These are phyloP conservation scores for Talaromyces sp. DNA, from an alignment of 2,329 filamentous ascomycete genomes.

Conservation along the genomic window DNA sequence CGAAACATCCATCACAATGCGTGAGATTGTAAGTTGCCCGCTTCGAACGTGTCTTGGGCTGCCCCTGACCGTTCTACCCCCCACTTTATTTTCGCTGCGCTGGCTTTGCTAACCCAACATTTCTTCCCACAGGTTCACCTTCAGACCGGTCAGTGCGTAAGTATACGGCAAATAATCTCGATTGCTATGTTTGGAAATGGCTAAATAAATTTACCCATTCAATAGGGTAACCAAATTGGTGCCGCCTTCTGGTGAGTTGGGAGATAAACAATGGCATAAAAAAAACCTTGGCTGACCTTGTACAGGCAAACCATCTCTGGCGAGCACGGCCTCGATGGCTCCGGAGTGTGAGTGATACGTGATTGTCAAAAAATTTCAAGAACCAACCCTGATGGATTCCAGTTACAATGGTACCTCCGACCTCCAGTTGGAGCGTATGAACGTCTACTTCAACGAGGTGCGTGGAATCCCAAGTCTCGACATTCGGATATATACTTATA, in stretches of 20 bases:
- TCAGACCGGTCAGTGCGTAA: constrained; percentile 99
- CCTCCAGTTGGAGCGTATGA: constrained; percentile 99
- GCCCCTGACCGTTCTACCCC: constrained; percentile 25
- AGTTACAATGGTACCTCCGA: constrained; percentile 98
- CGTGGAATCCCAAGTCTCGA: constrained; percentile 19
- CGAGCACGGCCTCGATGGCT: constrained; percentile 95
- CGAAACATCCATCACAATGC: constrained; percentile 52
- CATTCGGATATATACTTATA: not conserved
- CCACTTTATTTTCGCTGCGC: constrained; percentile 24
- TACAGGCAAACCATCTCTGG: constrained; percentile 74
- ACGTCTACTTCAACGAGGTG: constrained; percentile 98
- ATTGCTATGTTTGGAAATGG: not conserved
- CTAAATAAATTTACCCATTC: constrained; percentile 11
- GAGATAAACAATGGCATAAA: constrained; percentile 1
- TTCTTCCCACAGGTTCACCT: constrained; percentile 79
- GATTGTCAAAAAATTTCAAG: constrained; percentile 9
- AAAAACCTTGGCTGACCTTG: constrained; percentile 30
- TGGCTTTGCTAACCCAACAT: constrained; percentile 24
- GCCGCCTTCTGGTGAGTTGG: constrained; percentile 89
- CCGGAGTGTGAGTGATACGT: constrained; percentile 73
- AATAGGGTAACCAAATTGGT: constrained; percentile 99
- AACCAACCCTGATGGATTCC: constrained; percentile 21
- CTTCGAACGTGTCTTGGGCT: constrained; percentile 30
- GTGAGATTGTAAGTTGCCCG: constrained; percentile 63
- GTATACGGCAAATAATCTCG: constrained; percentile 31